These are phyloP conservation scores for Ambrosiella beaveri DNA, from an alignment of 2,329 filamentous ascomycete genomes.

Conservation along the genomic window DNA sequence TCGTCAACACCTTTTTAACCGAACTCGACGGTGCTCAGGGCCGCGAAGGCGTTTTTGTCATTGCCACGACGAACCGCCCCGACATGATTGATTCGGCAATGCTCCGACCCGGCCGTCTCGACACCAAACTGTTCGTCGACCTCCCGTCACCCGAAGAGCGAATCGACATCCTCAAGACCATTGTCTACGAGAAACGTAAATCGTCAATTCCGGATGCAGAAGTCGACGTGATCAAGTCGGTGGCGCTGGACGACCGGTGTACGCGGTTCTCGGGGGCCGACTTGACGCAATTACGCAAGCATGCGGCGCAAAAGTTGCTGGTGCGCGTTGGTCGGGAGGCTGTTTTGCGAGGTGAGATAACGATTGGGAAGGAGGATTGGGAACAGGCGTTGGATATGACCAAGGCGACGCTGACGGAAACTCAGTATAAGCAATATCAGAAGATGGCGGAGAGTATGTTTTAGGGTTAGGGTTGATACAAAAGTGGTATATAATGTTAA, in stretches of 20 bases:
- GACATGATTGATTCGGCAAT: slow-evolving; percentile 96
- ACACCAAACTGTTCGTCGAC: slow-evolving; percentile 77
- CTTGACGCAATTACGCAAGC: slow-evolving; percentile 30
- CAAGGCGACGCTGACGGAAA: slow-evolving; percentile 32
- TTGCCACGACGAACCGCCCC: slow-evolving; percentile 85
- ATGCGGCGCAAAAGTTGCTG: slow-evolving; percentile 34
- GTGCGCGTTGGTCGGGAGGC: slow-evolving; percentile 19
- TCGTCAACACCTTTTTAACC: slow-evolving; percentile 88
- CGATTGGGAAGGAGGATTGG: slow-evolving; percentile 31
- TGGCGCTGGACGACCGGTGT: slow-evolving; percentile 53
- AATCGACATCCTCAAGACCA: slow-evolving; percentile 66
- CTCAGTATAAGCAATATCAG: slow-evolving; percentile 16
- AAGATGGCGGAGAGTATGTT: slow-evolving; percentile 10
- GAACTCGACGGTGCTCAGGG: slow-evolving; percentile 77
- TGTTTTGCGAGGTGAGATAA: slow-evolving; percentile 18
- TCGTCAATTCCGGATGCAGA: slow-evolving; percentile 27
- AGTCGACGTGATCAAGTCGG: slow-evolving; percentile 35
- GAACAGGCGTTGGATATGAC: slow-evolving; percentile 31
- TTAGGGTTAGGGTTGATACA: neutral
- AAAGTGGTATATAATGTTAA: neutral
- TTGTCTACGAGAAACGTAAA: slow-evolving; percentile 33
- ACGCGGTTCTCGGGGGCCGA: slow-evolving; percentile 60
- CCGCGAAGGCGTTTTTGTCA: slow-evolving; percentile 76
- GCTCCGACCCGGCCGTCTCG: slow-evolving; percentile 76
- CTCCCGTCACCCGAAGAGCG: slow-evolving; percentile 64